A percentile compares a stretch with the other conserved stretches of the same genome.
These are phyloP conservation scores for Tetrapyrgos nigripes DNA, from an alignment of 1,284 basidiomycete species.

Conservation along the genomic window DNA sequence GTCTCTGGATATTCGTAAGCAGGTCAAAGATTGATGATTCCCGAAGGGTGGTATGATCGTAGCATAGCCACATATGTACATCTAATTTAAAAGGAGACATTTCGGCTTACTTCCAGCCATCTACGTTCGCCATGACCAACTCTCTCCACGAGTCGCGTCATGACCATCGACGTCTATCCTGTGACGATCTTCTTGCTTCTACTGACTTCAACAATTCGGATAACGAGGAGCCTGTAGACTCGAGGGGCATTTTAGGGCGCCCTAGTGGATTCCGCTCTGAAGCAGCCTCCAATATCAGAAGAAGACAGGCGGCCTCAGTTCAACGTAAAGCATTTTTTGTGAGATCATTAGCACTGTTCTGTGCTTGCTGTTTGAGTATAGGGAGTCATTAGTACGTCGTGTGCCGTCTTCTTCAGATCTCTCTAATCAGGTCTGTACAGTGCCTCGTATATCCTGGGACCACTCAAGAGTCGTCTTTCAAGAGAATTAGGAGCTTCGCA, in stretches of 20 bases:
- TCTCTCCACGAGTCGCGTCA: constrained; percentile 4
- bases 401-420: neutral
- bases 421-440: constrained; percentile 40
- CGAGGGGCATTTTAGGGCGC: constrained; percentile 16
- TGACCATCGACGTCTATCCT: constrained; percentile 33
- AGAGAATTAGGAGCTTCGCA: constrained; percentile 79
- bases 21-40: constrained; percentile 53
- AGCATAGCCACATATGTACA: neutral
- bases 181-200: constrained; percentile 26
- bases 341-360: constrained; percentile 67
- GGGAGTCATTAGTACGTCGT: constrained; percentile 75
- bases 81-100: neutral
- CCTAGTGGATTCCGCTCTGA: constrained; percentile 4
- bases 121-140: neutral
- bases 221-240: constrained; percentile 16
- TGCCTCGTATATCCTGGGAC: constrained; percentile 74
- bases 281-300: neutral
- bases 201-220: constrained; percentile 19
- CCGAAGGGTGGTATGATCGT: constrained; percentile 37
- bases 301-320: constrained; percentile 1
- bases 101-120: neutral
- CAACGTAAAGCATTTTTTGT: constrained; percentile 52
- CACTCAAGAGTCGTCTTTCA: constrained; percentile 74
- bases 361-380: constrained; percentile 76
- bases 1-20: constrained; percentile 62